Base-by-base conservation (phyloP, 208 protist species). In the Acanthamoeba royreba region DNA sequence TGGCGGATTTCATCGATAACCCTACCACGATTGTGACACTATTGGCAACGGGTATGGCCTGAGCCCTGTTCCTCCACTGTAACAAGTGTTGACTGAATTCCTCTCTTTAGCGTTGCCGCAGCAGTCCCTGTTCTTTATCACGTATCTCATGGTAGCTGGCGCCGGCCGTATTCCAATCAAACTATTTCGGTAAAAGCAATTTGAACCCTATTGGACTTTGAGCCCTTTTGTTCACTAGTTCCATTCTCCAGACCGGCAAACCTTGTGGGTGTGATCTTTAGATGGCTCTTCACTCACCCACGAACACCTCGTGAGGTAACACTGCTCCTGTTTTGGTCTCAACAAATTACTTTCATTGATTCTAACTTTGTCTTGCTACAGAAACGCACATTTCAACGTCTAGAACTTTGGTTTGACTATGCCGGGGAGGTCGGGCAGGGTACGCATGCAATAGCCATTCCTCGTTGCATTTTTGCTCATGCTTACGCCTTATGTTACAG, bases 81-180 rank as follows among this genome's bases (percentile, higher is more conserved):
- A n/a, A n/a, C n/a, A n/a, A n/a, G n/a, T n/a, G n/a, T n/a, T n/a
- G n/a, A n/a, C n/a, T n/a, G n/a, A n/a, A n/a, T 58, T 58, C 13
- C 49, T 13, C 49, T 58, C 49, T n/a, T n/a, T n/a, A 58, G 72
- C 81, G 3, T 35, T 89, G 25, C 81, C 81, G n/a, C 46, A 89
- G 53, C 81, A 89, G 38, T 89, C 81, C 19, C 81, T 89, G 31
- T 89, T 89, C 53, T 89, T 89, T 52, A 89, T 89, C 49, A 89
- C 46, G 25, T 89, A 89, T 25, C 53, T 89, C 31, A 69, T 89
- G 53, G 81, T 89, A 5, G 81, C 53, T 38, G 81, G 81, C 31
- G 49, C 53, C 13, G 81, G 81, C 22, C 47, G 81, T 11, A 42
- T 89, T 40, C 81, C 81, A 3, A 35, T 89, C 81, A 89, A 89